A percentile compares a stretch with the other conserved stretches of the same genome.
Conservation (phyloP, 2,329 filamentous ascomycete genomes). For the Penicillium sp. region DNA sequence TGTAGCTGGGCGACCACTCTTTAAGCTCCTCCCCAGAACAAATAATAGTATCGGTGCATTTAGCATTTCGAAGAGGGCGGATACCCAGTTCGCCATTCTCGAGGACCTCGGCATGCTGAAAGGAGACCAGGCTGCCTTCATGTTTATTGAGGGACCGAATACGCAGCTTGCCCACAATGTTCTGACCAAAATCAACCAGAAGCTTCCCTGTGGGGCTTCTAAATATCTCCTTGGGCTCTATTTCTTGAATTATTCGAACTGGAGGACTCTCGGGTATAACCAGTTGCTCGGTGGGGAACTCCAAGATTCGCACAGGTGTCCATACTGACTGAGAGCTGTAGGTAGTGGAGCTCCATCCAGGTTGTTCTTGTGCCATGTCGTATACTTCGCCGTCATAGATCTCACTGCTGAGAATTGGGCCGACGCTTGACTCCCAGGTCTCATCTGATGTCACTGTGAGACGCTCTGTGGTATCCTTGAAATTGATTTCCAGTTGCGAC, state of each 20-base stretch:
- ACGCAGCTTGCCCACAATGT: slow-evolving; percentile 54
- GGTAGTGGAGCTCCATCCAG: slow-evolving; percentile 15
- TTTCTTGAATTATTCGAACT: slow-evolving; percentile 38
- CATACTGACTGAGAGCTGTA: slow-evolving; percentile 1
- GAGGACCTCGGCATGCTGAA: slow-evolving; percentile 58
- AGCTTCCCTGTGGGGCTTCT: slow-evolving; percentile 45
- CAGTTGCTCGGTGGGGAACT: slow-evolving; percentile 35
- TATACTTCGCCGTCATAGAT: slow-evolving; percentile 58
- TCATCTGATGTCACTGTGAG: slow-evolving; percentile 16
- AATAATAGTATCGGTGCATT: slow-evolving; percentile 44
- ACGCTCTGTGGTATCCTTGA: slow-evolving; percentile 8
- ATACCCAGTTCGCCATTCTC: slow-evolving; percentile 47
- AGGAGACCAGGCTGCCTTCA: slow-evolving; percentile 21
- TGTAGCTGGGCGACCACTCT: slow-evolving; percentile 50
- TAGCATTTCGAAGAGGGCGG: slow-evolving; percentile 47
- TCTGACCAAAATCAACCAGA: slow-evolving; percentile 60
- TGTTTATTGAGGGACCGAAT: slow-evolving; percentile 29
- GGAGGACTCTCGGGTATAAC: slow-evolving; percentile 47
- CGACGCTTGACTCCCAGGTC: slow-evolving; percentile 23
- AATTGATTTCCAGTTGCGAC: slow-evolving; percentile 29
- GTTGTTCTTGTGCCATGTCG: slow-evolving; percentile 40
- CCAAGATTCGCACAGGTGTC: slow-evolving; percentile 33
- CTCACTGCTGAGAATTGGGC: slow-evolving; percentile 34
- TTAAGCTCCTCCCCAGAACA: slow-evolving; percentile 27
- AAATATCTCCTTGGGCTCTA: slow-evolving; percentile 26